phyloP scores from a whole-genome alignment of 1,139 yeast genomes.

The Hansenula sp. region DNA sequence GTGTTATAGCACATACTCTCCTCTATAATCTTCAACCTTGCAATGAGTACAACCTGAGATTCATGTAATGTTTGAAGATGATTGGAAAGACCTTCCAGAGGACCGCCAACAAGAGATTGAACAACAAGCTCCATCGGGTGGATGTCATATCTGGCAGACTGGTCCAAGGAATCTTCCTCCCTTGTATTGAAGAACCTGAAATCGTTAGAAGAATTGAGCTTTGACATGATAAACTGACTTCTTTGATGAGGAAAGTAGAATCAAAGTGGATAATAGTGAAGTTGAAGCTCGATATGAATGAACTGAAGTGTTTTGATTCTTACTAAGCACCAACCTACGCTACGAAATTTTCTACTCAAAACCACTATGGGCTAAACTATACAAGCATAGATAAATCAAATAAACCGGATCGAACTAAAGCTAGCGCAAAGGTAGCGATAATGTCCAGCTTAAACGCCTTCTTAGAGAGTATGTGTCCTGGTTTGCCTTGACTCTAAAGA shows the following conservation, averaged over 20 bases:
- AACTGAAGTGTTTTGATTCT: neutral
- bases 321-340: neutral
- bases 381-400: too few relatives aligned
- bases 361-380: neutral
- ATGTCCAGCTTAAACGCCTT: slow-evolving; percentile 22
- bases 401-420: too few relatives aligned
- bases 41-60: slow-evolving; percentile 50
- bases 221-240: neutral
- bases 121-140: slow-evolving; percentile 58
- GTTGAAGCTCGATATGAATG: neutral
- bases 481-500: neutral
- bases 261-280: too few relatives aligned
- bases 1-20: slow-evolving; percentile 11
- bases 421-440: too few relatives aligned
- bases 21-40: slow-evolving; percentile 36
- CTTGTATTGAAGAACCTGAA: neutral
- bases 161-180: neutral
- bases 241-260: too few relatives aligned
- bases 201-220: neutral
- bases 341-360: neutral
- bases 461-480: slow-evolving; percentile 16
- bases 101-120: slow-evolving; percentile 49
- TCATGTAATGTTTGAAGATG: slow-evolving; percentile 51
- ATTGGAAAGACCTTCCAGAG: slow-evolving; percentile 48
- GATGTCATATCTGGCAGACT: slow-evolving; percentile 24